phyloP scores from a whole-genome alignment of 2,329 filamentous ascomycete species.

The Endothia cerciana region DNA sequence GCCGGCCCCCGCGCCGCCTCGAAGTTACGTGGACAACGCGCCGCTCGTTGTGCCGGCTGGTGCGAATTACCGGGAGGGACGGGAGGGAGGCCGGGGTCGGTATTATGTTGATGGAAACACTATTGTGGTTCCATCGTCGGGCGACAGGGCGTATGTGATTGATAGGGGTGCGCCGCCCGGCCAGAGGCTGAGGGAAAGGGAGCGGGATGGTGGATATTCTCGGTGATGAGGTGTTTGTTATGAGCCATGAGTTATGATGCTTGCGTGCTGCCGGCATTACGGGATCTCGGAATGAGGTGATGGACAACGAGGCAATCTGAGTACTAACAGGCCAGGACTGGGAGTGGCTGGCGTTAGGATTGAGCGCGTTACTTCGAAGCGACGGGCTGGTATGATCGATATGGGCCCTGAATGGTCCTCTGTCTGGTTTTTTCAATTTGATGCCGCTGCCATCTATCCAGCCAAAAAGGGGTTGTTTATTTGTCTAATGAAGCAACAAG shows the following conservation, averaged over 20 bases:
- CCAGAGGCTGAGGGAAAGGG: slow-evolving; percentile 10
- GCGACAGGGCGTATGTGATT: slow-evolving; percentile 19
- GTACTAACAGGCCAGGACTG: neutral
- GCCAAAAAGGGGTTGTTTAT: neutral
- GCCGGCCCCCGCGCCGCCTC: slow-evolving; percentile 12
- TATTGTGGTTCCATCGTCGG: slow-evolving; percentile 23
- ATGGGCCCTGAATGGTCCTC: neutral
- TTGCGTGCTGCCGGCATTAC: neutral
- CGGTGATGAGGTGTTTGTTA: slow-evolving; percentile 3
- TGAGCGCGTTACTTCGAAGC: neutral
- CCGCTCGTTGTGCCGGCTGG: slow-evolving; percentile 11
- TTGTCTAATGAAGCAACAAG: neutral
- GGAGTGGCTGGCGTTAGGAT: neutral
- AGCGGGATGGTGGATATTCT: slow-evolving; percentile 18
- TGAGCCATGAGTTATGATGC: neutral
- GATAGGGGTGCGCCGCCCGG: slow-evolving; percentile 20
- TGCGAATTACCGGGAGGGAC: neutral
- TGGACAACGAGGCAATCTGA: neutral
- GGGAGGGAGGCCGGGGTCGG: neutral
- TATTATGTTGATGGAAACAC: slow-evolving; percentile 25
- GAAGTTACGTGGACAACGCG: slow-evolving; percentile 9
- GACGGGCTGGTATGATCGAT: neutral
- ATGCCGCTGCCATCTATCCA: neutral
- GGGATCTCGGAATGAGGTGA: neutral
- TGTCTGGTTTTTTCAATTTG: neutral